Base-by-base conservation (phyloP, 2,329 filamentous ascomycete genomes). In the Colletotrichum sublineola region DNA sequence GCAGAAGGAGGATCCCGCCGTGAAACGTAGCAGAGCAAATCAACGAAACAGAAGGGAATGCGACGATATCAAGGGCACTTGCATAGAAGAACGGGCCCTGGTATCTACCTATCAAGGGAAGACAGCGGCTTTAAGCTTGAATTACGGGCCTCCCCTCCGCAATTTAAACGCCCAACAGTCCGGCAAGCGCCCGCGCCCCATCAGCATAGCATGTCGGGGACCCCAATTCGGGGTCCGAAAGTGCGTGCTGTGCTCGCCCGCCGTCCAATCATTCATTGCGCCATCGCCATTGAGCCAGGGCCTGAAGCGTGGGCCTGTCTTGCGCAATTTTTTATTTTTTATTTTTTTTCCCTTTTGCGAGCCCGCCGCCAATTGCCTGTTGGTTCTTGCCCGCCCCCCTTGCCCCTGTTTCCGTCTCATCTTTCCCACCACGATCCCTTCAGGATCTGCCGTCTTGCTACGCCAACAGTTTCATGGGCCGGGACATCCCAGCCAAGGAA, bases 391-490 rank as follows among this genome's bases (percentile, higher is more conserved):
- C 31, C 24, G 24, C 24, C 9, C 55, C 38, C 38, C 48, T 36
- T n/a, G 18, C 15, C 20, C 48, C 46, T 24, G 24, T 50, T 50
- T 60, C 64, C 73, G 64, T 70, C 72, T 69, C 58, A 72, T 70
- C 53, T 70, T 68, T 67, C 20, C 55, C 69, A 57, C 69, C 61
- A 40, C 62, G 61, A 65, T 38, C 44, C 64, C 72, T 72, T 65
- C 68, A 74, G 40, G 42, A 69, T 53, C 64, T 73, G 61, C 62
- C 56, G 60, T 42, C 53, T 36, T 73, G 74, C 64, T 69, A 74
- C 72, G 52, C 65, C 33, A 64, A 46, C 48, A 42, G 74, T 75
- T 75, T 75, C 74, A 75, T 61, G 48, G 48, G 42, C 50, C 57
- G 44, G 42, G 66, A 52, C 63, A 48, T 65, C 70, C 52, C 67